phyloP scores from a whole-genome alignment of 805 yeast genomes.

The Metschnikowia koreensis region DNA sequence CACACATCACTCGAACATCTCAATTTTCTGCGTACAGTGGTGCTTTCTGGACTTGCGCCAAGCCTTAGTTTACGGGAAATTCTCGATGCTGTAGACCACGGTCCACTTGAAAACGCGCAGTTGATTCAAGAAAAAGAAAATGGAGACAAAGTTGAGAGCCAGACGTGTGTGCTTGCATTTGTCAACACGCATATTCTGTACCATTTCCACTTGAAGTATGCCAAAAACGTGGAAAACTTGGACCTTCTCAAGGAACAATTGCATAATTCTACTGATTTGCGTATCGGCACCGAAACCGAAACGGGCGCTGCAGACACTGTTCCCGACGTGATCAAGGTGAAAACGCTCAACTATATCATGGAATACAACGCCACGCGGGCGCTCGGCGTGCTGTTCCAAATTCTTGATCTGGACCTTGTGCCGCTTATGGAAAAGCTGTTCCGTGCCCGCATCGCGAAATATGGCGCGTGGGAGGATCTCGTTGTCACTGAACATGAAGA shows the following conservation, averaged over 20 bases:
- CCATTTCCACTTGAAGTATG: slow-evolving; percentile 32
- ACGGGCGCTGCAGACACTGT: too few species aligned
- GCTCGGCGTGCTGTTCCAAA: slow-evolving; percentile 19
- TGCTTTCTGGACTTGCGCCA: slow-evolving; percentile 28
- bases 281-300: slow-evolving; percentile 13
- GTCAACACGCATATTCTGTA: slow-evolving; percentile 34
- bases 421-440: slow-evolving; percentile 23
- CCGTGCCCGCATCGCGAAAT: slow-evolving; percentile 30
- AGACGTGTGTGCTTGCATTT: slow-evolving; percentile 38
- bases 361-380: slow-evolving; percentile 41
- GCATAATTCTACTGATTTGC: slow-evolving; percentile 27
- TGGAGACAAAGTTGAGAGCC: slow-evolving; percentile 1
- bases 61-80: slow-evolving; percentile 30
- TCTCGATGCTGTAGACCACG: slow-evolving; percentile 49
- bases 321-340: slow-evolving; percentile 28
- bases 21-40: slow-evolving; percentile 37
- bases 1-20: slow-evolving; percentile 27
- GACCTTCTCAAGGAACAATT: slow-evolving; percentile 24
- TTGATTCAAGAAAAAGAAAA: not conserved
- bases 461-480: slow-evolving; percentile 44
- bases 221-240: slow-evolving; percentile 26
- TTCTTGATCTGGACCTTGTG: slow-evolving; percentile 12
- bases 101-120: slow-evolving; percentile 50
- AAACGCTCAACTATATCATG: slow-evolving; percentile 40
- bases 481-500: slow-evolving; percentile 16